phyloP scores from a whole-genome alignment of 148 eudicot genomes.

The Chenopodium suecicum region DNA sequence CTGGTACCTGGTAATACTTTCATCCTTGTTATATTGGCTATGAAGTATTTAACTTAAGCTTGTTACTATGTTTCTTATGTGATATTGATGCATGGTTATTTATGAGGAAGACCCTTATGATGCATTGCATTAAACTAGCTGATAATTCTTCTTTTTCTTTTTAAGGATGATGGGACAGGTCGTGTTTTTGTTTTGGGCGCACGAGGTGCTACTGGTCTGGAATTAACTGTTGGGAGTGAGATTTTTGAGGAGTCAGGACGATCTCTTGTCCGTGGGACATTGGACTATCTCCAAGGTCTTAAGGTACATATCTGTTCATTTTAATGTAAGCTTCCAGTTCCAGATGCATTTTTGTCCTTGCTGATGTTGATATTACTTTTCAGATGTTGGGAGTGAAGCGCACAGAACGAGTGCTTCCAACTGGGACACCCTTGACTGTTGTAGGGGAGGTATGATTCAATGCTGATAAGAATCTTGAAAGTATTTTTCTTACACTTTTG shows the following conservation, averaged over 20 bases:
- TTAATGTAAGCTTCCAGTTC: not conserved
- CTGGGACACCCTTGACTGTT: slow-evolving; percentile 80
- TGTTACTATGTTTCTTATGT: not conserved
- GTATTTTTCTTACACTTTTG: not conserved
- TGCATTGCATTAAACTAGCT: slow-evolving; percentile 1
- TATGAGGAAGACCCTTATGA: not conserved
- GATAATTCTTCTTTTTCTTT: not conserved
- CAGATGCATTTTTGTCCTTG: slow-evolving; percentile 9
- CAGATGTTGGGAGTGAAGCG: slow-evolving; percentile 99
- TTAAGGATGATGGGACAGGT: slow-evolving; percentile 87
- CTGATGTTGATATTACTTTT: slow-evolving; percentile 24
- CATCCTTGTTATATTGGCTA: not conserved
- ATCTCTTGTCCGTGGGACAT: slow-evolving; percentile 80
- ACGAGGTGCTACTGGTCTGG: slow-evolving; percentile 84
- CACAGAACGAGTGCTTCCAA: slow-evolving; percentile 91
- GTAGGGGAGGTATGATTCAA: slow-evolving; percentile 48
- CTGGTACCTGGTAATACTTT: slow-evolving; percentile 77
- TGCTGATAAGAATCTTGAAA: not conserved
- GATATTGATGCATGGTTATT: not conserved
- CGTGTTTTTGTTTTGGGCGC: slow-evolving; percentile 87
- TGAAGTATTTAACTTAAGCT: not conserved
- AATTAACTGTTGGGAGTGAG: slow-evolving; percentile 88
- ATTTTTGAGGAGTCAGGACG: slow-evolving; percentile 90
- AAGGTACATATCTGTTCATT: slow-evolving; percentile 45
- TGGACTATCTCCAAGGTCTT: slow-evolving; percentile 93